phyloP scores from a whole-genome alignment of 371 early-diverging fungal genomes.

The Mortierella sp. region DNA sequence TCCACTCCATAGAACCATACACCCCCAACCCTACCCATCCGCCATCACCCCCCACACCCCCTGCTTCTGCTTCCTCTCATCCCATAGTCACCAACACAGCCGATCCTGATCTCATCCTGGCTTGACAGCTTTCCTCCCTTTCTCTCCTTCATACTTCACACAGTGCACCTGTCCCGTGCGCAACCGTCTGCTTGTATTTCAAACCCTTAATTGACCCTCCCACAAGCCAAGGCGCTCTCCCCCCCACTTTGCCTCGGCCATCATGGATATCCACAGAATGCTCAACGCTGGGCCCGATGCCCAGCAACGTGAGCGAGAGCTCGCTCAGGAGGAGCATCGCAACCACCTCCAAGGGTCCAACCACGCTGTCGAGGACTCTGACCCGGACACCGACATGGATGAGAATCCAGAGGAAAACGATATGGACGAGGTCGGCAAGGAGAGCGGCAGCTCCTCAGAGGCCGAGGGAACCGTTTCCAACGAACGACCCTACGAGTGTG shows the following conservation, averaged over 20 bases:
- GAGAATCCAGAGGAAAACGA: conserved; percentile 26
- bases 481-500: conserved; percentile 65
- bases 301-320: conserved; percentile 28
- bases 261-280: conserved; percentile 44
- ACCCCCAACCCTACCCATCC: neutral
- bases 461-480: conserved; percentile 41
- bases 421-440: conserved; percentile 32
- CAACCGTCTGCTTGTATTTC: neutral
- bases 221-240: neutral
- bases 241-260: neutral
- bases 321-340: conserved; percentile 4
- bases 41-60: conserved; percentile 3
- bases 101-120: too few relatives aligned
- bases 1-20: neutral
- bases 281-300: conserved; percentile 43
- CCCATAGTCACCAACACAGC: neutral
- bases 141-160: neutral
- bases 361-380: conserved; percentile 15
- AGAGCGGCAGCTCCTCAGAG: conserved; percentile 44
- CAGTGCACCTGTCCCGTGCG: neutral
- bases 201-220: neutral
- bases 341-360: neutral
- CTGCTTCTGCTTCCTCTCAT: neutral
- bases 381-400: conserved; percentile 30
- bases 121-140: neutral